Evolutionary conservation across 2,329 filamentous ascomycete genomes (phyloP).

Genomic region (Cercospora zeina): DNA sequence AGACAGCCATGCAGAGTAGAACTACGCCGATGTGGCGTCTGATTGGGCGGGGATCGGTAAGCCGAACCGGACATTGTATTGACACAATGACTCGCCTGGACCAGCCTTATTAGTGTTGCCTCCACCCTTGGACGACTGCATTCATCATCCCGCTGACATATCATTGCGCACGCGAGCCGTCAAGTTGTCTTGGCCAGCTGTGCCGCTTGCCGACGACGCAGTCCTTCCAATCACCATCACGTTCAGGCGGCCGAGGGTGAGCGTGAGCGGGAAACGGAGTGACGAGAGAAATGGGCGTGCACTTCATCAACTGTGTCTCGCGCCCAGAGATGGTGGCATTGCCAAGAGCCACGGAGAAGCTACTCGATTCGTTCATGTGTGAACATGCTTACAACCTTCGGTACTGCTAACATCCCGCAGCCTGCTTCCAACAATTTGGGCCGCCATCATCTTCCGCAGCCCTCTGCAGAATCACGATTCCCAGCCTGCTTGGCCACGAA

Average conservation of each 20-base stretch:
- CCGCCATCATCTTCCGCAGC: too few relatives aligned
- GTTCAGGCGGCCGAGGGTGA: not conserved
- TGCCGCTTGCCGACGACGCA: not conserved
- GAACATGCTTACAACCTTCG: not conserved
- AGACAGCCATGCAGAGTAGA: not conserved
- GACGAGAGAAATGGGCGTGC: not conserved
- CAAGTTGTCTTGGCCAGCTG: not conserved
- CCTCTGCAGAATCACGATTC: too few relatives aligned
- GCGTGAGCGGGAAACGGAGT: not conserved
- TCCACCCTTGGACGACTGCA: slow-evolving; percentile 2
- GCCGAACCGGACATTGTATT: not conserved
- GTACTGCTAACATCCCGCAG: not conserved
- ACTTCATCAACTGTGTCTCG: not conserved
- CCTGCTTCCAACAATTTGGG: not conserved
- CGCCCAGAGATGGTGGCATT: not conserved
- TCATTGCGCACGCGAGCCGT: not conserved
- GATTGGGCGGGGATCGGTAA: not conserved
- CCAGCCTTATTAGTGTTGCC: not conserved
- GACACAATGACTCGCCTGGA: slow-evolving; percentile 9
- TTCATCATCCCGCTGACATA: not conserved
- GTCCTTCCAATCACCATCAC: not conserved
- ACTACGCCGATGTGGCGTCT: not conserved
- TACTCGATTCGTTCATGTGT: not conserved
- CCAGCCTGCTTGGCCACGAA: not conserved
- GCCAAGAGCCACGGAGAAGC: not conserved